phyloP scores from a whole-genome alignment of 192 early-diverging fungal genomes.

The Coemansia reversa region DNA sequence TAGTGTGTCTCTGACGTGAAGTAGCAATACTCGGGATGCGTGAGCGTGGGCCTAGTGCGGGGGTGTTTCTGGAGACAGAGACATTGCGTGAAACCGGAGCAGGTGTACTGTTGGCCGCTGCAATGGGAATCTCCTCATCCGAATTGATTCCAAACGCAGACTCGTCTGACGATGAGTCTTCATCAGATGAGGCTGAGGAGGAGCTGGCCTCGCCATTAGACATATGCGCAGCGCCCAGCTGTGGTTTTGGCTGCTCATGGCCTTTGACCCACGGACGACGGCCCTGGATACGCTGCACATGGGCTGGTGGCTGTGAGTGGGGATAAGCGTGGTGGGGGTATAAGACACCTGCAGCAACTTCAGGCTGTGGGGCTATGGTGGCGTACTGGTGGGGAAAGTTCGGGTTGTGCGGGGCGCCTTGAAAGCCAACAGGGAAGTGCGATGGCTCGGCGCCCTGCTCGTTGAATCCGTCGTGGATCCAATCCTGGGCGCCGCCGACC shows the following conservation, averaged over 20 bases:
- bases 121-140: conserved; percentile 18
- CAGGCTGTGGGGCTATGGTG: neutral
- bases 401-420: conserved; percentile 36
- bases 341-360: neutral
- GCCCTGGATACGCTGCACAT: conserved; percentile 2
- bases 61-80: no score
- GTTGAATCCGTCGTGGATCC: conserved; percentile 41
- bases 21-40: conserved; percentile 1
- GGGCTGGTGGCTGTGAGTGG: conserved; percentile 9
- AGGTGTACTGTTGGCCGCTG: neutral
- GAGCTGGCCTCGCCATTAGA: neutral
- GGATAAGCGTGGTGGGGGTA: neutral
- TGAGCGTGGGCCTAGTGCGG: no score
- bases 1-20: neutral
- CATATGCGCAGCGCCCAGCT: conserved; percentile 6
- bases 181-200: conserved; percentile 11
- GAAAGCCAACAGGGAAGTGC: conserved; percentile 29
- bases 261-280: conserved; percentile 38
- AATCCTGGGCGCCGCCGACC: conserved; percentile 14
- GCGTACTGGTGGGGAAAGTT: conserved; percentile 26
- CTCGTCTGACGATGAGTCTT: conserved; percentile 27
- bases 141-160: conserved; percentile 21
- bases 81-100: neutral
- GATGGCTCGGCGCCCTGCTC: conserved; percentile 16
- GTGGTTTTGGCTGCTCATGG: conserved; percentile 4